These are phyloP conservation scores for Pyronema omphalodes DNA, from an alignment of 495 filamentous ascomycete genomes.

Conservation along the genomic window DNA sequence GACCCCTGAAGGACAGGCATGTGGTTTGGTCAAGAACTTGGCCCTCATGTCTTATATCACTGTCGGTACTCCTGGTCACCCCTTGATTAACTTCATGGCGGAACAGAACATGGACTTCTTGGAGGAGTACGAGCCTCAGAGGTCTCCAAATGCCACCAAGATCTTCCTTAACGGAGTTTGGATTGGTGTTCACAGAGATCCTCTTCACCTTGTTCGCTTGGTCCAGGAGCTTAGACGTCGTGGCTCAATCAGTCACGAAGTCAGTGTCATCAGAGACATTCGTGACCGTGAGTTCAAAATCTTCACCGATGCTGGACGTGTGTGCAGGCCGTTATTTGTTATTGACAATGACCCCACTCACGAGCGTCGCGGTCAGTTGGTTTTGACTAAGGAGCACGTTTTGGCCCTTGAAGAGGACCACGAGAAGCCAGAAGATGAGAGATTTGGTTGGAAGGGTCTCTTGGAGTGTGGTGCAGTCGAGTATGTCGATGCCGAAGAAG, in stretches of 20 bases:
- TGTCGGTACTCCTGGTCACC: conserved; percentile 73
- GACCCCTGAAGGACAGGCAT: conserved; percentile 96
- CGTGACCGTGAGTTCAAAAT: conserved; percentile 96
- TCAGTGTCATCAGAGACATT: conserved; percentile 85
- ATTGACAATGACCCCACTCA: conserved; percentile 59
- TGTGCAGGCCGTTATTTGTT: conserved; percentile 81
- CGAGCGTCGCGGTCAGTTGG: conserved; percentile 53
- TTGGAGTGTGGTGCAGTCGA: conserved; percentile 69
- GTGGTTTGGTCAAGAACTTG: conserved; percentile 94
- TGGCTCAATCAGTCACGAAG: conserved; percentile 64
- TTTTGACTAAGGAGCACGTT: conserved; percentile 67
- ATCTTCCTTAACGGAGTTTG: conserved; percentile 96
- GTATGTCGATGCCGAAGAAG: conserved; percentile 93
- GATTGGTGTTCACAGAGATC: conserved; percentile 79
- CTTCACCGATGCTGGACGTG: conserved; percentile 88
- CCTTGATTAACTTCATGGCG: conserved; percentile 87
- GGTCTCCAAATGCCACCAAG: conserved; percentile 84
- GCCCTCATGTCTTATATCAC: conserved; percentile 97
- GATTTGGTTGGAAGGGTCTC: conserved; percentile 75
- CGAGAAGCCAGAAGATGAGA: conserved; percentile 39
- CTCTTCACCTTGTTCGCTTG: conserved; percentile 56
- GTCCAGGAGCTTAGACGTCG: conserved; percentile 56
- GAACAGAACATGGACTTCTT: conserved; percentile 85
- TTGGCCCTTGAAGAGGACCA: conserved; percentile 49
- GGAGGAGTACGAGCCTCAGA: conserved; percentile 83